Conservation (phyloP, 345 rosid genomes). For the Salix udensis region DNA sequence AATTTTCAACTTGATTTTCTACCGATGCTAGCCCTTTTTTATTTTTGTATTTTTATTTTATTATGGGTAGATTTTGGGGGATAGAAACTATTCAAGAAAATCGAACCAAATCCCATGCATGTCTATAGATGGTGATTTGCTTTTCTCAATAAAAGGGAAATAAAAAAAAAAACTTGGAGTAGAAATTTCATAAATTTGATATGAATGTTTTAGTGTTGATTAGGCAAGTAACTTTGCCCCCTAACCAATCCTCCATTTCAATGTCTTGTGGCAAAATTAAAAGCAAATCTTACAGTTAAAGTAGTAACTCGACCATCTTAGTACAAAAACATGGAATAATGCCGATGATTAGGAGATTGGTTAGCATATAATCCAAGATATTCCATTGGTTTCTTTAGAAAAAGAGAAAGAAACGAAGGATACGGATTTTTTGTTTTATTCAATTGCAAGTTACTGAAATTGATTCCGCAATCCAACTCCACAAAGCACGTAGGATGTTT, state of each 20-base stretch:
- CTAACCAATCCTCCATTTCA: conserved; percentile 2
- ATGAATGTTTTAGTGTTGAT: background rate
- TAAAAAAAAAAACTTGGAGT: background rate
- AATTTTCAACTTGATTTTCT: too few relatives aligned
- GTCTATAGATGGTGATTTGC: conserved; percentile 2
- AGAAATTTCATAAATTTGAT: background rate
- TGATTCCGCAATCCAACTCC: background rate
- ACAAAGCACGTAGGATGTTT: background rate
- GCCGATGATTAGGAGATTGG: conserved; percentile 8
- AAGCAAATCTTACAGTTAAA: conserved; percentile 10
- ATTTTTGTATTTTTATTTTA: too few relatives aligned
- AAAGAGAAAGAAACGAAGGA: background rate
- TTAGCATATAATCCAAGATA: conserved; percentile 21
- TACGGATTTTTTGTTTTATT: conserved; percentile 1
- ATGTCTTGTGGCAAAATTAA: background rate
- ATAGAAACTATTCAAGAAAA: background rate
- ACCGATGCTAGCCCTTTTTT: too few relatives aligned
- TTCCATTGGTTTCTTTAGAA: conserved; percentile 10
- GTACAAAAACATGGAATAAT: conserved; percentile 9
- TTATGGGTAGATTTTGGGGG: too few relatives aligned
- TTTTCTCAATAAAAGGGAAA: conserved; percentile 2
- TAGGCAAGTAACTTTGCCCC: conserved; percentile 15
- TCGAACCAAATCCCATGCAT: background rate
- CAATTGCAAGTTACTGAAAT: background rate
- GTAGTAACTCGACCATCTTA: conserved; percentile 8